Evolutionary conservation across 768 basidiomycete species (phyloP).

Genomic region (Antrodiella citrinella): DNA sequence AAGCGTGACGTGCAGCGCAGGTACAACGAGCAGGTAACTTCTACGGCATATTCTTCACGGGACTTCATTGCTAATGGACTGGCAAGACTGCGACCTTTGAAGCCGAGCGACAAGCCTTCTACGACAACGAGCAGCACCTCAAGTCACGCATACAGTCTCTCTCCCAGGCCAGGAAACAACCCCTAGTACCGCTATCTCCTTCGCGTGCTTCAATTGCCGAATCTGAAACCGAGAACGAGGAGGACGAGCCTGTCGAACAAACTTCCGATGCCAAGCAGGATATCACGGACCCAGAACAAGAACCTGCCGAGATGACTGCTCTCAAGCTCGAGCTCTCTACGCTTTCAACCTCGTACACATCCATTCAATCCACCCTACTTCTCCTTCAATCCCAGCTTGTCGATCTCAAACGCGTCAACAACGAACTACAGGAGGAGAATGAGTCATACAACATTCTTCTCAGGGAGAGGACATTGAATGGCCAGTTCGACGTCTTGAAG

Average conservation of each 20-base stretch:
- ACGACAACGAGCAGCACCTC: conserved; percentile 90
- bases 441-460: conserved; percentile 94
- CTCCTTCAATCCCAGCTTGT: conserved; percentile 77
- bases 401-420: conserved; percentile 84
- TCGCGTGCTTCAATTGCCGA: conserved; percentile 18
- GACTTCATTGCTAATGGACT: conserved; percentile 8
- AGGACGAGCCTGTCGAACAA: conserved; percentile 33
- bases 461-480: conserved; percentile 84
- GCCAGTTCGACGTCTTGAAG: conserved; percentile 72
- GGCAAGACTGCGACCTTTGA: conserved; percentile 78
- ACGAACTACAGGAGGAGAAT: conserved; percentile 89
- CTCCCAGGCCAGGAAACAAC: conserved; percentile 53
- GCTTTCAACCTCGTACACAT: conserved; percentile 76
- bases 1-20: conserved; percentile 74
- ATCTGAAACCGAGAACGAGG: conserved; percentile 31
- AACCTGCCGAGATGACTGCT: conserved; percentile 84
- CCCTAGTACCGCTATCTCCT: conserved; percentile 23
- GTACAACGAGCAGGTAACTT: conserved; percentile 79
- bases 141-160: conserved; percentile 85
- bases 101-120: conserved; percentile 85
- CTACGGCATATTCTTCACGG: conserved; percentile 1
- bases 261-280: conserved; percentile 32
- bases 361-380: conserved; percentile 77
- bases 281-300: conserved; percentile 56
- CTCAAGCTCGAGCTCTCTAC: conserved; percentile 80